phyloP scores from a whole-genome alignment of 345 rosid genomes.

The Crucihimalaya himalaica region DNA sequence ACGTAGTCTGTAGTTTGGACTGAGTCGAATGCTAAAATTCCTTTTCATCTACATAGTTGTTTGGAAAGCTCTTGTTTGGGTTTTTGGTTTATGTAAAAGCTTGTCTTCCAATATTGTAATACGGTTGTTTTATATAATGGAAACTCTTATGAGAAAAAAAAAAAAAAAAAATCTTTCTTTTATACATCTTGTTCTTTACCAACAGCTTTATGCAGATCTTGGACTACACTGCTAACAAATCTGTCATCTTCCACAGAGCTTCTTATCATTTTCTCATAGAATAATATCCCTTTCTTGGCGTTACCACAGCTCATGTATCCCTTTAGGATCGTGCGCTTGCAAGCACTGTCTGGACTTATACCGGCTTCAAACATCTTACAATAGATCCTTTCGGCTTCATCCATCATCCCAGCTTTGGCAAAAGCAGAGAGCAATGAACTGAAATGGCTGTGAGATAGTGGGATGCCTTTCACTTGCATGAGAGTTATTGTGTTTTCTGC shows the following conservation, averaged over 20 bases:
- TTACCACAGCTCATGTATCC: slow-evolving; percentile 61
- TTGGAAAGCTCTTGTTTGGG: no score
- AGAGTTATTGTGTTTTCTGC: slow-evolving; percentile 59
- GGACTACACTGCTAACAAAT: slow-evolving; percentile 56
- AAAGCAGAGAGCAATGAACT: slow-evolving; percentile 55
- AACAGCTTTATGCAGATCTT: slow-evolving; percentile 55
- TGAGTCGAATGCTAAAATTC: no score
- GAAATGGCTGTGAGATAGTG: slow-evolving; percentile 57
- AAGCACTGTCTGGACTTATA: slow-evolving; percentile 53
- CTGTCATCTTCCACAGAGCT: slow-evolving; percentile 49
- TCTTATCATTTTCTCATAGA: slow-evolving; percentile 53
- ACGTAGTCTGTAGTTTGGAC: no score
- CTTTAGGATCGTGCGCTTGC: slow-evolving; percentile 57
- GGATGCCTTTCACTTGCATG: slow-evolving; percentile 57
- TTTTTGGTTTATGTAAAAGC: no score
- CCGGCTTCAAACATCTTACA: slow-evolving; percentile 43
- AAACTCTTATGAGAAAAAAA: no score
- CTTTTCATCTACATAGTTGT: no score
- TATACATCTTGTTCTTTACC: slow-evolving; percentile 42
- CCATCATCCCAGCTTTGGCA: slow-evolving; percentile 57
- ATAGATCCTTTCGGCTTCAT: slow-evolving; percentile 63
- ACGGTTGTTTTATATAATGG: no score
- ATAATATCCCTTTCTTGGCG: slow-evolving; percentile 54
- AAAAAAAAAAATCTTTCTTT: no score
- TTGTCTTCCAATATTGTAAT: no score